A percentile compares a stretch with the other conserved stretches of the same genome.
These are phyloP conservation scores for Carallia brachiata DNA, from an alignment of 345 rosid genomes.

Conservation along the genomic window DNA sequence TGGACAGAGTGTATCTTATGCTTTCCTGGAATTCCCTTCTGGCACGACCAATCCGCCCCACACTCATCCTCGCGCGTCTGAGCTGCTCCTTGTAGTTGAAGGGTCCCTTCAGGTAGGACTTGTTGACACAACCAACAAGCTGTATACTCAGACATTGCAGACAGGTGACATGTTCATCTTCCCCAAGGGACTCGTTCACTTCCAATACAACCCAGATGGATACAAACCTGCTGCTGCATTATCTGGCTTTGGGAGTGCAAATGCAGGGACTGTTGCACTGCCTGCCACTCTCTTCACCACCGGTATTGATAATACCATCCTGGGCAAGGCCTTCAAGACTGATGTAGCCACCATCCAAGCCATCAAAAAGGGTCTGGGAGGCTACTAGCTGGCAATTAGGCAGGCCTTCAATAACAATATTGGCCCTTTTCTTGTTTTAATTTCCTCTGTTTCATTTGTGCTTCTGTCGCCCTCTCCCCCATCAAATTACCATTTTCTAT, in stretches of 20 bases:
- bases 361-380: too few relatives aligned
- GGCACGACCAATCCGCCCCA: constrained; percentile 22
- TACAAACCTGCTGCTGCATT: constrained; percentile 20
- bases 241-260: constrained; percentile 25
- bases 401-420: too few relatives aligned
- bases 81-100: constrained; percentile 11
- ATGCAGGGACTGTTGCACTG: constrained; percentile 20
- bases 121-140: constrained; percentile 18
- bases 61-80: constrained; percentile 21
- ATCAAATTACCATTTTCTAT: too few relatives aligned
- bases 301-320: constrained; percentile 17
- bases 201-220: constrained; percentile 16
- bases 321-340: constrained; percentile 26
- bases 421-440: too few relatives aligned
- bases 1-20: constrained; percentile 22
- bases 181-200: constrained; percentile 36
- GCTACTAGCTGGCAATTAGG: not conserved
- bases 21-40: constrained; percentile 15
- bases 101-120: constrained; percentile 18
- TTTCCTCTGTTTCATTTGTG: too few relatives aligned
- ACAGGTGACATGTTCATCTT: constrained; percentile 26
- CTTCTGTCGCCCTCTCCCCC: too few relatives aligned
- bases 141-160: constrained; percentile 23
- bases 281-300: constrained; percentile 20
- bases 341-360: constrained; percentile 19